These are phyloP conservation scores for Coemansia sp. DNA, from an alignment of 371 early-diverging fungal species.

Conservation along the genomic window DNA sequence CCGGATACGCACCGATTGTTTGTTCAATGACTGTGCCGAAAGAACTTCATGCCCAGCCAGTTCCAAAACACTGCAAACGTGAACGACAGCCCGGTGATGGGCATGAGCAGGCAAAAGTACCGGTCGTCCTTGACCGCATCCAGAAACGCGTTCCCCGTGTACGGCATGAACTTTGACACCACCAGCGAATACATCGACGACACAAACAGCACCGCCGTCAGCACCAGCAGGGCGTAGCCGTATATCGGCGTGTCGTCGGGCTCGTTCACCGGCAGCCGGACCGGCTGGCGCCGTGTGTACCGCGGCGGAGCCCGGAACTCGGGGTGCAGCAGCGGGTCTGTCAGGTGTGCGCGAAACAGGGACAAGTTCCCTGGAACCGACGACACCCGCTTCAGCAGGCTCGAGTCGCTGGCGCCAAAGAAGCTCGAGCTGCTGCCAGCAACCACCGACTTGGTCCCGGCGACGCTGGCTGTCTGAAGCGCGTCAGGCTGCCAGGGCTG, in stretches of 20 bases:
- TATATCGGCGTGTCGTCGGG: constrained; percentile 73
- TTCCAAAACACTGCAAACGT: constrained; percentile 84
- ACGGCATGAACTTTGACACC: constrained; percentile 72
- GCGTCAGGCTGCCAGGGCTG: background rate
- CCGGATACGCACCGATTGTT: too few relatives aligned
- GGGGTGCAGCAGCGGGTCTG: constrained; percentile 43
- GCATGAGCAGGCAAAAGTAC: constrained; percentile 83
- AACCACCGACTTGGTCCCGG: constrained; percentile 2
- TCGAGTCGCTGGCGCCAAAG: constrained; percentile 8
- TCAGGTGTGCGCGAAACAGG: constrained; percentile 49
- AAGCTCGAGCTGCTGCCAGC: constrained; percentile 2
- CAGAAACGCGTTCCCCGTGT: constrained; percentile 64
- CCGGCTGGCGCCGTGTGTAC: constrained; percentile 59
- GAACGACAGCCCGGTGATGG: constrained; percentile 75
- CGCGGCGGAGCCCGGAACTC: constrained; percentile 50
- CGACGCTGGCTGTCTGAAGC: background rate
- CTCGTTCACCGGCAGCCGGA: constrained; percentile 56
- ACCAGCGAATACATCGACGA: constrained; percentile 67
- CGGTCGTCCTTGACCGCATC: constrained; percentile 77
- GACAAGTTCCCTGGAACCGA: constrained; percentile 52
- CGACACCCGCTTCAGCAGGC: constrained; percentile 46
- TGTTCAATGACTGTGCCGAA: constrained; percentile 66
- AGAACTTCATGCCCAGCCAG: constrained; percentile 96
- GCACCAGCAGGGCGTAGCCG: constrained; percentile 67
- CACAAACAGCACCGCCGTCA: constrained; percentile 62